Conservation (phyloP, 2,329 filamentous ascomycete genomes). For the Sarocladium oryzae region DNA sequence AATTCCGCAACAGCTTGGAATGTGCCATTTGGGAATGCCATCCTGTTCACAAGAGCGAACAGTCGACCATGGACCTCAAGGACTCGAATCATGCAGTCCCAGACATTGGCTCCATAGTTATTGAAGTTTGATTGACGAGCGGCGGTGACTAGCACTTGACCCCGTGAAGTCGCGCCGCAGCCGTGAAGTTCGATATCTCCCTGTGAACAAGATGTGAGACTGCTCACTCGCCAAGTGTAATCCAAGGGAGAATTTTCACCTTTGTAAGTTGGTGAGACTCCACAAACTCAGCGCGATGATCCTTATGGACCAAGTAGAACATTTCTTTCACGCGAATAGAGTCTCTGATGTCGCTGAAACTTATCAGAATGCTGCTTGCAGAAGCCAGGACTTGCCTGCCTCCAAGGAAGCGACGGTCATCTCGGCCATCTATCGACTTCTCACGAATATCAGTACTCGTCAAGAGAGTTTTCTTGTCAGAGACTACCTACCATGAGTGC, state of each 20-base stretch:
- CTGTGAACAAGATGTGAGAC: not conserved
- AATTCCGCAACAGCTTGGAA: conserved; percentile 48
- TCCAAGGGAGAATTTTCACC: not conserved
- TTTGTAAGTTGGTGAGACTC: conserved; percentile 1
- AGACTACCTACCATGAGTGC: conserved; percentile 39
- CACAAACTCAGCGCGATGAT: conserved; percentile 34
- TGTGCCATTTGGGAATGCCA: conserved; percentile 33
- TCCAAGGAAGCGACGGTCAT: not conserved
- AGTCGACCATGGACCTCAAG: conserved; percentile 44
- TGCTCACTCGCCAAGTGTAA: not conserved
- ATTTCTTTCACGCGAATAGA: conserved; percentile 44
- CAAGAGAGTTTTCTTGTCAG: no score
- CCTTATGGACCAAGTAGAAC: conserved; percentile 33
- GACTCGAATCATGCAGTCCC: conserved; percentile 21
- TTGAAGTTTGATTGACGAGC: conserved; percentile 14
- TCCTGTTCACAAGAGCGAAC: conserved; percentile 42
- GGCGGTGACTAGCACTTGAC: conserved; percentile 15
- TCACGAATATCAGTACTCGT: not conserved
- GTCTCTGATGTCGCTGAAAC: conserved; percentile 56
- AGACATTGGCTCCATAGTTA: conserved; percentile 26
- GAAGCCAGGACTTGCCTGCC: not conserved
- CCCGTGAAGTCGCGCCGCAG: not conserved
- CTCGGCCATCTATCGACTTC: not conserved
- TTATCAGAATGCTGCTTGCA: conserved; percentile 23
- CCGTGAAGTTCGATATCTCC: not conserved